A percentile compares a stretch with the other conserved stretches of the same genome.
Conservation (phyloP, 1,284 basidiomycete genomes). For the Ganoderma leucocontextum region DNA sequence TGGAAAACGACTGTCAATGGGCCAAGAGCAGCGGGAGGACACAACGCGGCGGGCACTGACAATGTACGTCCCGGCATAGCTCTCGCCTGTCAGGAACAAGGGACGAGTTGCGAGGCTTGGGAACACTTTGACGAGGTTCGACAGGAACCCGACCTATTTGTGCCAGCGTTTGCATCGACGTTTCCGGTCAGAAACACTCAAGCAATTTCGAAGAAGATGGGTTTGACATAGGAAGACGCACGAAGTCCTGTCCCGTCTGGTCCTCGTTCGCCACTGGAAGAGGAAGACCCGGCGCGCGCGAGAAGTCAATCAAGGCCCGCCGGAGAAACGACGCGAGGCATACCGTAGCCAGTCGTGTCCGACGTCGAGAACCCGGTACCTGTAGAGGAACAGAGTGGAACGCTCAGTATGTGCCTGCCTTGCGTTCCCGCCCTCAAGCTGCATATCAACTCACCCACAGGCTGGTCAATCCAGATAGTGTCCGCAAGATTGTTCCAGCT, state of each 20-base stretch:
- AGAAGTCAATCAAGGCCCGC: not conserved
- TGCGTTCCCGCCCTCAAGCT: not conserved
- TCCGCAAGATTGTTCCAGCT: constrained; percentile 71
- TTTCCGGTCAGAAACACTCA: constrained; percentile 14
- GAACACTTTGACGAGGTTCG: constrained; percentile 41
- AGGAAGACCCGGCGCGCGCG: not conserved
- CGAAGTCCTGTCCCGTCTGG: constrained; percentile 74
- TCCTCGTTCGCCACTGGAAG: constrained; percentile 66
- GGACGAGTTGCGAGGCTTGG: constrained; percentile 40
- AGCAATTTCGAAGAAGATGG: not conserved
- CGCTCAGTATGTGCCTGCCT: constrained; percentile 19
- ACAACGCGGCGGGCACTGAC: constrained; percentile 42
- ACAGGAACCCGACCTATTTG: constrained; percentile 36
- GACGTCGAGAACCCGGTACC: constrained; percentile 74
- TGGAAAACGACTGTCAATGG: not conserved
- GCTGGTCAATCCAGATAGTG: constrained; percentile 77
- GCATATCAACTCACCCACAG: constrained; percentile 47
- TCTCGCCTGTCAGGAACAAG: constrained; percentile 42
- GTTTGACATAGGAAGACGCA: constrained; percentile 43
- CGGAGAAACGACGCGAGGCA: constrained; percentile 3
- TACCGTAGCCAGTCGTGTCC: constrained; percentile 50
- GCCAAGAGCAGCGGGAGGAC: not conserved
- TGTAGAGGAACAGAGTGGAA: constrained; percentile 14
- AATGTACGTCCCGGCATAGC: constrained; percentile 43
- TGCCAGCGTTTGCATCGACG: constrained; percentile 1